Conservation (phyloP, 805 yeast genomes). For the Priceomyces melissophilus region DNA sequence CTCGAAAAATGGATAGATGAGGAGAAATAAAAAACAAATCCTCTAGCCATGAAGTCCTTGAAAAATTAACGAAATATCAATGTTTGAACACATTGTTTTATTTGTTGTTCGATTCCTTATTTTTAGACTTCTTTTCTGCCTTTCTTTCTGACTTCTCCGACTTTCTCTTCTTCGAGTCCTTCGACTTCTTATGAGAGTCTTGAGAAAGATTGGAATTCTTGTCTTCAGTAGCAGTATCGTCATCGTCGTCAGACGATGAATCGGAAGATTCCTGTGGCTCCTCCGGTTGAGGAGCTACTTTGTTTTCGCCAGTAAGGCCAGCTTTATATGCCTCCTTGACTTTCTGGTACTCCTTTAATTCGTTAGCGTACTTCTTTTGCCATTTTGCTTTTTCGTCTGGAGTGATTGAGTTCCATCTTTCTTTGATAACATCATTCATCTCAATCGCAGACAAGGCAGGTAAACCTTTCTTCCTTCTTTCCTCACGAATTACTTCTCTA, state of each 20-base stretch:
- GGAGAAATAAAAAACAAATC: not conserved
- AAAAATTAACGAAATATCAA: not conserved
- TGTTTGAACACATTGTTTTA: not conserved
- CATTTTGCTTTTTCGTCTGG: conserved; percentile 70
- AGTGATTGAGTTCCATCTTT: conserved; percentile 70
- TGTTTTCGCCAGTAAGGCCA: conserved; percentile 9
- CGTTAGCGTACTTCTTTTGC: conserved; percentile 54
- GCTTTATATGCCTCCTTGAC: conserved; percentile 34
- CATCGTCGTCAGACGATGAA: conserved; percentile 9
- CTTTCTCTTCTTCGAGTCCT: conserved; percentile 38
- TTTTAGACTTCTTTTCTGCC: conserved; percentile 13
- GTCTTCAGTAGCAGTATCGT: conserved; percentile 10
- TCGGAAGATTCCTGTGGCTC: conserved; percentile 5
- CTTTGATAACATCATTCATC: conserved; percentile 73
- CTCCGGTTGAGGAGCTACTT: conserved; percentile 1
- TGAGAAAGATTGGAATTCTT: not conserved
- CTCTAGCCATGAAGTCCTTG: not conserved
- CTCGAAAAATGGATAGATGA: not conserved
- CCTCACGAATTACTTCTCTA: conserved; percentile 68
- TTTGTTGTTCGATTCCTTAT: conserved; percentile 3
- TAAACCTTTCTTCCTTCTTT: conserved; percentile 54
- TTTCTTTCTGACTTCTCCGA: conserved; percentile 15
- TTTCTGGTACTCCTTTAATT: conserved; percentile 34
- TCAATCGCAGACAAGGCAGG: conserved; percentile 71
- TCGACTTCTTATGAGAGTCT: conserved; percentile 41